Evolutionary conservation across 1,284 basidiomycete species (phyloP), one percentile per base, ranked within the genome.

Genomic region (Moniliophthora roreri): DNA sequence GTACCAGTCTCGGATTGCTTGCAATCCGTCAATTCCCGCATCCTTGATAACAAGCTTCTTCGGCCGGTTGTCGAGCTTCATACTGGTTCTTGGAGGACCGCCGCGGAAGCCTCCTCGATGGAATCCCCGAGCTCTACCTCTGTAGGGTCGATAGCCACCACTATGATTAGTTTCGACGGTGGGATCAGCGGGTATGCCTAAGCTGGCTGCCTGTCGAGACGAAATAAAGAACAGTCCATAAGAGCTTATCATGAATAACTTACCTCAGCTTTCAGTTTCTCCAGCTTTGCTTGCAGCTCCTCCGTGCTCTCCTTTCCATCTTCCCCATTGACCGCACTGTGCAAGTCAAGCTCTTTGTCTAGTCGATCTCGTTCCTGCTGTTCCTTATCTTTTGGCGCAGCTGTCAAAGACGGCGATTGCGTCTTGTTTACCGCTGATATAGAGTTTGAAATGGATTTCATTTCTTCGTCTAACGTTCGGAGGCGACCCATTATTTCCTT

Each of bases 61-160:
- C 4, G 95, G 90, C 16, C 95, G 84, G 63, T 96, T 95, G 70
- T 98, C 95, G 21, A 98, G 81, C 60, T 89, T 89, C 85, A 96
- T 90, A 60, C 82, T 90, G 2, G 72, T 73, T 48, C 85, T 76
- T 13, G 81, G 76, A 35, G 81, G 74, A 3, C 82, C 85, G 45
- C 89, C 87, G 49, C 88, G 80, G 61, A 77, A 77, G 16, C 73
- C 79, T 50, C 87, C 86, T 39, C 85, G 81, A 62, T 75, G 80
- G 65, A 76, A 84, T 16, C 81, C 75, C 23, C 89, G 73, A 2
- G 74, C 77, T 1, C 91, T 81, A 13, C 85, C 85, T 57, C 87
- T 80, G 57, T 89, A 89, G 3, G 80, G 77, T 39, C 88, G 83
- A 56, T 86, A 84, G 0, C 80, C 69, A 20, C 74, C 66, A 2